A percentile compares a stretch with the other conserved stretches of the same genome.
Conservation (phyloP, 1,139 yeast species). For the Candida dubliniensis region DNA sequence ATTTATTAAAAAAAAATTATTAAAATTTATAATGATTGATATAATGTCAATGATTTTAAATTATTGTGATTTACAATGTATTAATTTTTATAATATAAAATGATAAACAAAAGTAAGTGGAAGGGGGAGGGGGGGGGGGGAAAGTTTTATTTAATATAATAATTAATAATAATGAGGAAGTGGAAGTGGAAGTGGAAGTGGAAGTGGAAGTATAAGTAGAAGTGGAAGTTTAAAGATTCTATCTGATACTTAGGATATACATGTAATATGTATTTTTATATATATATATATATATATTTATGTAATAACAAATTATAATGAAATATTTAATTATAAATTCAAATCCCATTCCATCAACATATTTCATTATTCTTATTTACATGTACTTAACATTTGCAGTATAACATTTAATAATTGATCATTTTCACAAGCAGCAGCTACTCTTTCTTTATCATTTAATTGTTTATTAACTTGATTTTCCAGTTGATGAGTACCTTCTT, state of each 20-base stretch:
- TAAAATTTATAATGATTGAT: slow-evolving; percentile 43
- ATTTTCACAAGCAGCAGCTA: slow-evolving; percentile 98
- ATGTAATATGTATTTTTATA: no score
- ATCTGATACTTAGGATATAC: no score
- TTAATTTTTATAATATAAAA: slow-evolving; percentile 6
- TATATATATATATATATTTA: no score
- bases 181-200: no score
- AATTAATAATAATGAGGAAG: no score
- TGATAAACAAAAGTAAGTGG: background rate
- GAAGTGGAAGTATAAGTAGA: no score
- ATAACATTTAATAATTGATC: slow-evolving; percentile 87
- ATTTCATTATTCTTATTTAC: slow-evolving; percentile 51
- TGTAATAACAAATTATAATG: no score
- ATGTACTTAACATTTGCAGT: slow-evolving; percentile 86
- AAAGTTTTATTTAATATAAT: background rate
- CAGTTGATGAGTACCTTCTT: slow-evolving; percentile 93
- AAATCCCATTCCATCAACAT: no score
- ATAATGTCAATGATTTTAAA: slow-evolving; percentile 37
- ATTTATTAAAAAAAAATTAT: slow-evolving; percentile 37
- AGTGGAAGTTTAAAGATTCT: no score
- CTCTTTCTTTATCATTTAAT: slow-evolving; percentile 94
- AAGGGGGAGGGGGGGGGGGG: background rate
- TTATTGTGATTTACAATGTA: slow-evolving; percentile 32
- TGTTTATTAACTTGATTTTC: slow-evolving; percentile 96
- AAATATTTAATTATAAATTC: no score